Evolutionary conservation across 2,329 filamentous ascomycete genomes (phyloP).

Genomic region (Aureobasidium melanogenum): DNA sequence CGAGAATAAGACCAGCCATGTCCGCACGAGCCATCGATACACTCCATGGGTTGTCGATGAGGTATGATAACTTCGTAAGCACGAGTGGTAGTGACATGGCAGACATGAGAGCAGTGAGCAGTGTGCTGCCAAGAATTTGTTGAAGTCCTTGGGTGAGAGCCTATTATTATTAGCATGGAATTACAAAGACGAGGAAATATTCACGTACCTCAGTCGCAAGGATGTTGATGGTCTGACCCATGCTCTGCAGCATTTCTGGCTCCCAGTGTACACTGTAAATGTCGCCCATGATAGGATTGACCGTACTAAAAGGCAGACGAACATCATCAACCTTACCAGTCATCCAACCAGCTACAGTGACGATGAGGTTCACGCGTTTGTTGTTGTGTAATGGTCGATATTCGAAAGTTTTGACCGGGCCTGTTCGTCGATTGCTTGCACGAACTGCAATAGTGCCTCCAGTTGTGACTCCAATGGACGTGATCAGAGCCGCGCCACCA

Average conservation of each 20-base stretch:
- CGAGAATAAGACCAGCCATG: constrained; percentile 80
- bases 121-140: constrained; percentile 84
- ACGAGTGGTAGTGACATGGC: constrained; percentile 87
- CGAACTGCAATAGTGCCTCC: constrained; percentile 78
- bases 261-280: constrained; percentile 97
- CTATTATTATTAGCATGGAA: constrained; percentile 36
- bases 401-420: constrained; percentile 91
- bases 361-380: constrained; percentile 89
- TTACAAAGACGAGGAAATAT: not conserved
- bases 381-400: constrained; percentile 96
- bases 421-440: constrained; percentile 79
- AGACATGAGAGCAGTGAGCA: constrained; percentile 83
- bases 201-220: constrained; percentile 78
- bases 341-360: constrained; percentile 97
- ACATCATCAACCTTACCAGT: constrained; percentile 96
- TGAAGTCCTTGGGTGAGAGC: constrained; percentile 93
- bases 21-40: constrained; percentile 91
- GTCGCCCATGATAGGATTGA: constrained; percentile 96
- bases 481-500: constrained; percentile 89
- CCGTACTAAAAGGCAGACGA: constrained; percentile 86
- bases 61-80: constrained; percentile 84
- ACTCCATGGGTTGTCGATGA: constrained; percentile 97
- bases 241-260: constrained; percentile 93
- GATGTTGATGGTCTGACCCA: constrained; percentile 98
- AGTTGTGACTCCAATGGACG: constrained; percentile 75